Evolutionary conservation across 1,284 basidiomycete genomes (phyloP).

Genomic region (Wolfiporia cocos): DNA sequence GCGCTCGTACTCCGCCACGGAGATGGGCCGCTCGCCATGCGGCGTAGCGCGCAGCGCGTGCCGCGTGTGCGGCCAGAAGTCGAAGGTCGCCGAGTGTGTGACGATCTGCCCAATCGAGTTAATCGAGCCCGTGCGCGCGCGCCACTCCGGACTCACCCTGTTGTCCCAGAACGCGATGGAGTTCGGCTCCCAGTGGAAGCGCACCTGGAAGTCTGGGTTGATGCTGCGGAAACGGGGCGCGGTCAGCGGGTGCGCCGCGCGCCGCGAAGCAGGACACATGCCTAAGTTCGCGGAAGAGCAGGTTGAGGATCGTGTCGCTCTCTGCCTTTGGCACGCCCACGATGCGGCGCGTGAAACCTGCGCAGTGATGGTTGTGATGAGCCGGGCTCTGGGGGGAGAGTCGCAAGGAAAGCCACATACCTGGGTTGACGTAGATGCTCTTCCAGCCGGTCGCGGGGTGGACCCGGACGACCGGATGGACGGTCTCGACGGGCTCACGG

Average conservation of each 20-base stretch:
- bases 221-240: conserved; percentile 26
- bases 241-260: too few relatives aligned
- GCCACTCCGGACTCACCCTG: conserved; percentile 42
- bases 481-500: conserved; percentile 61
- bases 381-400: too few relatives aligned
- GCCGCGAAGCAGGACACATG: too few relatives aligned
- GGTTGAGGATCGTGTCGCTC: conserved; percentile 63
- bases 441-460: conserved; percentile 83
- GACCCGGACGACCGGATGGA: conserved; percentile 64
- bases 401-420: conserved; percentile 30
- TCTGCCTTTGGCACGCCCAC: conserved; percentile 76
- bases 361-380: conserved; percentile 9
- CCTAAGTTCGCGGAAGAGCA: conserved; percentile 65
- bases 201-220: conserved; percentile 67
- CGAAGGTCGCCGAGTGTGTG: conserved; percentile 72
- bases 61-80: conserved; percentile 69
- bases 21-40: conserved; percentile 70
- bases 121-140: neutral
- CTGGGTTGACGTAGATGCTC: conserved; percentile 68
- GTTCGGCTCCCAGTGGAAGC: conserved; percentile 66
- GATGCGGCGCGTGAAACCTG: conserved; percentile 66
- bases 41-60: conserved; percentile 82
- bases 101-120: conserved; percentile 39
- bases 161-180: conserved; percentile 74
- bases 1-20: conserved; percentile 70